A percentile compares a stretch with the other conserved stretches of the same genome.
phyloP scores from a whole-genome alignment of 176 grass and related monocot species.

The Hordeum marinum region DNA sequence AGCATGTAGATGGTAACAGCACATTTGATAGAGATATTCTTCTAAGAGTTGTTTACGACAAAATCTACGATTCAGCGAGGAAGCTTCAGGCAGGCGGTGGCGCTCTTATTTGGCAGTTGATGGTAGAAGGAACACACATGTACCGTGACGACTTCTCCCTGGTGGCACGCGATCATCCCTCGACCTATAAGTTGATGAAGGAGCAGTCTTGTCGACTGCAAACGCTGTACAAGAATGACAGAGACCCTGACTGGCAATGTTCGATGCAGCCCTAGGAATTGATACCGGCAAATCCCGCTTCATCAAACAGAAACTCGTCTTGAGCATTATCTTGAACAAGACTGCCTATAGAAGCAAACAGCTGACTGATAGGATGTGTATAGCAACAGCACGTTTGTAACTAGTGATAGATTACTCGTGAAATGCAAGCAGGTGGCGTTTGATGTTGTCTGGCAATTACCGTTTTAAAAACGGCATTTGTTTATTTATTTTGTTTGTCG shows the following conservation, averaged over 20 bases:
- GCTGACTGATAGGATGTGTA: neutral
- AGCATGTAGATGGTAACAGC: conserved; percentile 35
- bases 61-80: conserved; percentile 71
- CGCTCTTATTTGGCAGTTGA: conserved; percentile 91
- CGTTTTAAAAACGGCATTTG: no score
- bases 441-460: neutral
- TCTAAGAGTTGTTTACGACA: conserved; percentile 80
- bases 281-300: neutral
- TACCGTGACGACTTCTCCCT: conserved; percentile 74
- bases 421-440: neutral
- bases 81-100: conserved; percentile 63
- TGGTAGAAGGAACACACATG: conserved; percentile 63
- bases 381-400: neutral
- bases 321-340: neutral
- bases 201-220: conserved; percentile 75
- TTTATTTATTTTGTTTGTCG: neutral
- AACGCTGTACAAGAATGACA: conserved; percentile 36
- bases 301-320: neutral
- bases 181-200: conserved; percentile 63
- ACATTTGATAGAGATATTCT: conserved; percentile 56
- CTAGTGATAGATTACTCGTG: neutral
- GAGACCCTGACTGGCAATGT: conserved; percentile 26
- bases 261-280: conserved; percentile 8
- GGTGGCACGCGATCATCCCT: conserved; percentile 48
- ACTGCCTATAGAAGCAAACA: neutral